Percentiles rank a stretch among this genome's conserved stretches.
Evolutionary conservation across 805 yeast species (phyloP).

Genomic region (Kazachstania kunashirensis): DNA sequence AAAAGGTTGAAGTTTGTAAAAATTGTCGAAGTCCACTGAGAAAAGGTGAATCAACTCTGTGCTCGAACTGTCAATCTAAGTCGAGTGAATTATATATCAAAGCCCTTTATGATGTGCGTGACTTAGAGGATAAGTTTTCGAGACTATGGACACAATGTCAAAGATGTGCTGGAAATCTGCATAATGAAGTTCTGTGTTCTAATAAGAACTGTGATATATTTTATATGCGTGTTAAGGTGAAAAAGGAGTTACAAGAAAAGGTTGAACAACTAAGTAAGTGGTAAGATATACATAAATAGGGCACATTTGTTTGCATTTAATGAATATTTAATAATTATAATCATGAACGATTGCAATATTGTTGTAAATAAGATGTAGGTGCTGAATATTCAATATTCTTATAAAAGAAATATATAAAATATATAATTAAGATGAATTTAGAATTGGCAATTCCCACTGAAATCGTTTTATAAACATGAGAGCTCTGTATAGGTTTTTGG

Average conservation of each 20-base stretch:
- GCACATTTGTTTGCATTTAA: too few species aligned
- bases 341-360: too few species aligned
- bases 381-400: too few species aligned
- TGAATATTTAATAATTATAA: too few species aligned
- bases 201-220: conserved; percentile 96
- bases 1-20: conserved; percentile 78
- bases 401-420: too few species aligned
- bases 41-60: conserved; percentile 61
- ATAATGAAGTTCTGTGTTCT: conserved; percentile 90
- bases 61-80: conserved; percentile 63
- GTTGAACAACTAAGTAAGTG: conserved; percentile 33
- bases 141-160: conserved; percentile 97
- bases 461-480: conserved; percentile 17
- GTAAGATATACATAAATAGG: too few species aligned
- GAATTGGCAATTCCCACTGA: too few species aligned
- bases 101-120: conserved; percentile 70
- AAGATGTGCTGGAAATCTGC: conserved; percentile 91
- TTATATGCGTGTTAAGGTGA: conserved; percentile 72
- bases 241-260: conserved; percentile 34
- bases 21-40: conserved; percentile 75
- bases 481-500: conserved; percentile 34
- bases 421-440: too few species aligned
- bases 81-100: conserved; percentile 76
- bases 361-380: too few species aligned
- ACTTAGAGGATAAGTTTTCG: conserved; percentile 71